Percentiles rank a stretch among this genome's conserved stretches.
Evolutionary conservation across 2,329 filamentous ascomycete genomes (phyloP).

Genomic region (Alternaria hordeiaustralica): DNA sequence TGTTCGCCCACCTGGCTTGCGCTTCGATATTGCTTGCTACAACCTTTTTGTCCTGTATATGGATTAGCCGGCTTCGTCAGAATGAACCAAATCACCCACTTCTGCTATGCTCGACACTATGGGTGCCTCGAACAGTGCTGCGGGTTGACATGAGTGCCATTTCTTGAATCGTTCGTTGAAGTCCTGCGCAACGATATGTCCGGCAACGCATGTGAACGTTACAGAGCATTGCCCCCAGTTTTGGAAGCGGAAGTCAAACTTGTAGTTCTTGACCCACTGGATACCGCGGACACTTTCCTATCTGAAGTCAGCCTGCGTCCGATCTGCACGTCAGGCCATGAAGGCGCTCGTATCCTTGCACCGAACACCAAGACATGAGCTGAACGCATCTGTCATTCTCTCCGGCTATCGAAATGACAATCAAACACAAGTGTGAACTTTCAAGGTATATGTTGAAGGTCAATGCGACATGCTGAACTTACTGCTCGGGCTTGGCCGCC

Average conservation of each 20-base stretch:
- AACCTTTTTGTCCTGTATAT: conserved; percentile 71
- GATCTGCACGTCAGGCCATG: background rate
- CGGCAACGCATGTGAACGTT: conserved; percentile 91
- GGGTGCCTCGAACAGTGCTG: conserved; percentile 79
- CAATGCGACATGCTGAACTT: conserved; percentile 11
- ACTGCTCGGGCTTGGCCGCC: conserved; percentile 80
- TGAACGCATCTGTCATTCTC: background rate
- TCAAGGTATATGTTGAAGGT: background rate
- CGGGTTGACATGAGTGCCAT: conserved; percentile 83
- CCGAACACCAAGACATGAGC: background rate
- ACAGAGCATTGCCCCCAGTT: conserved; percentile 83
- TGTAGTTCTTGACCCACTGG: conserved; percentile 91
- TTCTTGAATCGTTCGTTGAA: conserved; percentile 76
- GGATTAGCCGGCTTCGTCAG: conserved; percentile 15
- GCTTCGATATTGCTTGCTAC: conserved; percentile 85
- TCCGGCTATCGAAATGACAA: background rate
- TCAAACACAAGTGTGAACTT: background rate
- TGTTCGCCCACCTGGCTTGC: conserved; percentile 74
- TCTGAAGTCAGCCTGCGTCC: conserved; percentile 11
- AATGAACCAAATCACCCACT: conserved; percentile 51
- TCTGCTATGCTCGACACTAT: conserved; percentile 72
- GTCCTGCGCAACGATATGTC: conserved; percentile 82
- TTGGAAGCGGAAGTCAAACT: conserved; percentile 88
- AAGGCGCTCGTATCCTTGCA: background rate
- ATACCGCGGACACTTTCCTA: conserved; percentile 72